Evolutionary conservation across 139 green algal species (phyloP).

Genomic region (Astrephomene gubernaculifera): DNA sequence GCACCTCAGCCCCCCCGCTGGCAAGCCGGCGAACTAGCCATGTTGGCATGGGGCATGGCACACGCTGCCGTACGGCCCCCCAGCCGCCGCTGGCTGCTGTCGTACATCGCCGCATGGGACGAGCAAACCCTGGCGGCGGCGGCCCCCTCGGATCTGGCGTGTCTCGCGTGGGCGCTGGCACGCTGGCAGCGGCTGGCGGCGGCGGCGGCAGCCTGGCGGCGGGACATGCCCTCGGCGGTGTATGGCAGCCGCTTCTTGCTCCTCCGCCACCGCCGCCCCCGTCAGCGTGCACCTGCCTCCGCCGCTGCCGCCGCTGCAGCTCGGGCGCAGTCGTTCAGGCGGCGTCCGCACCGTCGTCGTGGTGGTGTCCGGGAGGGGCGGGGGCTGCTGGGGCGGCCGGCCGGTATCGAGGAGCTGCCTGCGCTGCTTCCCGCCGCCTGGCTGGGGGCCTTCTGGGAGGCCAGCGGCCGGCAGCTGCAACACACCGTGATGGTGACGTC

Average conservation of each 20-base stretch:
- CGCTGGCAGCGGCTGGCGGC: not conserved
- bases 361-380: too few species aligned
- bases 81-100: not conserved
- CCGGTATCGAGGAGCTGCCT: not conserved
- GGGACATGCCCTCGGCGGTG: too few species aligned
- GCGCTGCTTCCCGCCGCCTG: not conserved
- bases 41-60: slow-evolving; percentile 35
- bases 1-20: not conserved
- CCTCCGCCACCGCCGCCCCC: not conserved
- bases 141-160: not conserved
- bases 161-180: slow-evolving; percentile 15
- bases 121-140: not conserved
- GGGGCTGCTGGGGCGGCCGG: not conserved
- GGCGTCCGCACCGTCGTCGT: too few species aligned
- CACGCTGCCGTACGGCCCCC: slow-evolving; percentile 2
- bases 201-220: not conserved
- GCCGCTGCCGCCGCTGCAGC: not conserved
- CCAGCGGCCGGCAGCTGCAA: not conserved
- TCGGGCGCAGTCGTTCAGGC: not conserved
- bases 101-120: slow-evolving; percentile 22
- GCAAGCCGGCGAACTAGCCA: slow-evolving; percentile 26
- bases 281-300: too few species aligned
- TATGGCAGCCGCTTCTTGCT: too few species aligned
- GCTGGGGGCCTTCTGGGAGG: slow-evolving; percentile 23
- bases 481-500: not conserved